Evolutionary conservation across 306 rosid species (phyloP), one percentile per base, ranked within the genome.

Genomic region (Parietaria judaica): DNA sequence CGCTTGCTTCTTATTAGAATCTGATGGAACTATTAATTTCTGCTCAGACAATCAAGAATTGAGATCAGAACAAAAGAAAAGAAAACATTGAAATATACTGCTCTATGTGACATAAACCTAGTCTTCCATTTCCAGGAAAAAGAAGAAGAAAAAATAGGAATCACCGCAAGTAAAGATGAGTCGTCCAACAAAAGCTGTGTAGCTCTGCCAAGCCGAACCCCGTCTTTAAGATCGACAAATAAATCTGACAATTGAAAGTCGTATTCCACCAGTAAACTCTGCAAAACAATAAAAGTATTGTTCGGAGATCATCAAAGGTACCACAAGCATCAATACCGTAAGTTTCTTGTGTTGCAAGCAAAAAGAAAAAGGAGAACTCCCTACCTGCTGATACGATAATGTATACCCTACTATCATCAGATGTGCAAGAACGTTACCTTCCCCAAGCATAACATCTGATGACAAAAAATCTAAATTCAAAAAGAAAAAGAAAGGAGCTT

Each of bases 361-460:
- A 52, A 72, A 46, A 53, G 61, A 64, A 58, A 48, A 66, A 35
- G 50, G 54, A 65, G 62, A 54, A 53, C 63, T 51, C 59, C 79
- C 45, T 38, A 85, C 98, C 95, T 91, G 98, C 63, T 80, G 78
- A 72, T 91, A 81, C 53, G 92, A 78, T 64, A 81, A 69, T 76
- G 85, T 91, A 81, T 88, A 88, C 50, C 98, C 89, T 56, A 91
- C 54, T 58, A 81, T 74, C 75, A 70, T 74, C 84, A 91, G 75
- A 76, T 91, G 98, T 62, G 90, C 76, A 53, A 81, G 61, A 69
- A 91, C 71, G 74, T 85, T 91, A 68, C 98, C 98, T 85, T 91
- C 98, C 63, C 98, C 98, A 3, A 79, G 95, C 96, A 88, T 85
- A 63, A 88, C 71, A 68, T 88, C 95, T 35, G 92, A 80, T 6